These are phyloP conservation scores for Epicoccum nigrum DNA, from an alignment of 2,329 filamentous ascomycete genomes.

Conservation along the genomic window DNA sequence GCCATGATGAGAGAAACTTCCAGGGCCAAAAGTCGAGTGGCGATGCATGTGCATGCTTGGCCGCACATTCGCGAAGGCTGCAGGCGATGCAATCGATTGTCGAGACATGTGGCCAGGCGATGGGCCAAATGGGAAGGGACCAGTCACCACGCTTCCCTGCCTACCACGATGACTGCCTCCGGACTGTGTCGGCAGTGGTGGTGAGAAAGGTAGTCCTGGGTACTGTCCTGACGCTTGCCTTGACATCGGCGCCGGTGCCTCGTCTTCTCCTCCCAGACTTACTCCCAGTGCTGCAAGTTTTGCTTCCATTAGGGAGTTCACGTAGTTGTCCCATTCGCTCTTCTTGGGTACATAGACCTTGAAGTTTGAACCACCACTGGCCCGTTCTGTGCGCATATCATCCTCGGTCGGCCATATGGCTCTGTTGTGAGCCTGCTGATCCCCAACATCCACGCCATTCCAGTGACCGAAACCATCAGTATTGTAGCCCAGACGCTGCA, in stretches of 20 bases:
- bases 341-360: constrained; percentile 73
- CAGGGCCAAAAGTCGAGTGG: constrained; percentile 75
- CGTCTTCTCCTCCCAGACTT: constrained; percentile 74
- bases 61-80: constrained; percentile 64
- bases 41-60: constrained; percentile 66
- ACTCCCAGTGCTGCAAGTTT: constrained; percentile 93
- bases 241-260: constrained; percentile 67
- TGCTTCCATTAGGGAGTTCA: constrained; percentile 82
- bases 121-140: constrained; percentile 62
- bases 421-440: constrained; percentile 63
- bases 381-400: constrained; percentile 64
- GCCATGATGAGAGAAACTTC: constrained; percentile 69
- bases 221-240: constrained; percentile 75
- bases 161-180: constrained; percentile 71
- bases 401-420: constrained; percentile 69
- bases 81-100: constrained; percentile 74
- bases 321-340: constrained; percentile 78
- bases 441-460: constrained; percentile 44
- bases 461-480: constrained; percentile 71
- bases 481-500: constrained; percentile 73
- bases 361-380: constrained; percentile 54
- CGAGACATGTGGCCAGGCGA: constrained; percentile 63
- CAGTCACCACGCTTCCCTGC: constrained; percentile 62
- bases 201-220: constrained; percentile 79
- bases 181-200: constrained; percentile 79